Evolutionary conservation across 2,329 filamentous ascomycete species (phyloP).

Genomic region (Phialophora expanda): DNA sequence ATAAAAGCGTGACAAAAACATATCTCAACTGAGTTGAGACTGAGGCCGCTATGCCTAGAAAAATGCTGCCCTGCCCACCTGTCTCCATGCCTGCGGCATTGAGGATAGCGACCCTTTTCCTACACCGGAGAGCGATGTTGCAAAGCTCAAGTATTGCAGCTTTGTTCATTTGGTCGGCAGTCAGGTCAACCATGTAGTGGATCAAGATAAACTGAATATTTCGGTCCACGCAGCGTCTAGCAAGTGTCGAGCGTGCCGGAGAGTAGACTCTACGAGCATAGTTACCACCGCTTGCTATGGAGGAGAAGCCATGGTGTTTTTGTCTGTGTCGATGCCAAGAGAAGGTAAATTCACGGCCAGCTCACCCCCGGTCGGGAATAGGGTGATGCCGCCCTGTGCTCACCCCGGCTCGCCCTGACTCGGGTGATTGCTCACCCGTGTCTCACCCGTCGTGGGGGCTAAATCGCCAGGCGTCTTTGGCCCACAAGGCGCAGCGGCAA

Average conservation of each 20-base stretch:
- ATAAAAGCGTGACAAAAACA: background rate
- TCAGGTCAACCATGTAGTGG: background rate
- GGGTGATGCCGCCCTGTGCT: too few species aligned
- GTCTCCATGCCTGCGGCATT: background rate
- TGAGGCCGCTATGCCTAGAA: background rate
- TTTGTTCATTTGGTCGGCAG: background rate
- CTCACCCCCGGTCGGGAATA: too few species aligned
- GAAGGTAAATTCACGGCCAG: too few species aligned
- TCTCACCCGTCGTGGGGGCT: too few species aligned
- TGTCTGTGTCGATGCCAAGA: background rate
- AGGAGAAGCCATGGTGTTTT: background rate
- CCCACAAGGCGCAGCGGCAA: too few species aligned
- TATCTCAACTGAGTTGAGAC: background rate
- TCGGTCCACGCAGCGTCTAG: background rate
- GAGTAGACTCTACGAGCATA: background rate
- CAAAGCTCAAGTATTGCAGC: background rate
- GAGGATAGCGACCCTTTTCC: background rate
- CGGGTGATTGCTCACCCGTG: too few species aligned
- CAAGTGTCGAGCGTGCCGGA: background rate
- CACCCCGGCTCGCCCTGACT: too few species aligned
- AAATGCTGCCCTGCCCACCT: background rate
- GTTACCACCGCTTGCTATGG: background rate
- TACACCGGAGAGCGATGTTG: background rate
- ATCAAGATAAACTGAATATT: background rate
- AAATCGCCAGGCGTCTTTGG: too few species aligned